Conservation (phyloP, 2,329 filamentous ascomycete genomes). For the Aspergillus caelatus region DNA sequence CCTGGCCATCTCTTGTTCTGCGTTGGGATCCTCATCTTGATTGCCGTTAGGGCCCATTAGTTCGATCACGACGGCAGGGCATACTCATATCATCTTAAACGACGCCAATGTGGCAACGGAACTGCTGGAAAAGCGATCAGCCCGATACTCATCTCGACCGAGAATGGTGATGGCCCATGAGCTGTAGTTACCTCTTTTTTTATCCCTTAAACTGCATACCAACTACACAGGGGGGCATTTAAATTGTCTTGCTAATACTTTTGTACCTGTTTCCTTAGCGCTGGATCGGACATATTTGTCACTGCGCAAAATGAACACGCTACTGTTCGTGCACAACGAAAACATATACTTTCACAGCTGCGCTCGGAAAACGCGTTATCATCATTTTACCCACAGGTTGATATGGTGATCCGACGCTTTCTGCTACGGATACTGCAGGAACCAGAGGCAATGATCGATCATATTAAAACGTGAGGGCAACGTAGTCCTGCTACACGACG, state of each 20-base stretch:
- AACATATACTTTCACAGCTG: conserved; percentile 46
- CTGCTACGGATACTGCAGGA: conserved; percentile 45
- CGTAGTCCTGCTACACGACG: conserved; percentile 7
- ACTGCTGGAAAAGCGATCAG: conserved; percentile 36
- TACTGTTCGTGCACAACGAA: conserved; percentile 34
- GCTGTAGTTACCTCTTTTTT: neutral
- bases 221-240: neutral
- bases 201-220: conserved; percentile 4
- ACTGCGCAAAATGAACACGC: neutral
- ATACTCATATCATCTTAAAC: conserved; percentile 37
- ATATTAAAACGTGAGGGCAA: conserved; percentile 40
- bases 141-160: conserved; percentile 30
- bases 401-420: conserved; percentile 48
- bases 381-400: conserved; percentile 44
- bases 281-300: neutral
- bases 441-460: conserved; percentile 42
- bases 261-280: neutral
- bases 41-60: conserved; percentile 32
- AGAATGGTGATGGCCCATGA: conserved; percentile 24
- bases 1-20: no score
- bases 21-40: neutral
- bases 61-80: conserved; percentile 36
- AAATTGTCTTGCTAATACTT: neutral
- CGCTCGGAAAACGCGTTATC: conserved; percentile 45
- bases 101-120: conserved; percentile 32